Percentiles rank a stretch among this genome's conserved stretches.
Conservation (phyloP, 1,284 basidiomycete genomes). For the Macrocybe sp. region DNA sequence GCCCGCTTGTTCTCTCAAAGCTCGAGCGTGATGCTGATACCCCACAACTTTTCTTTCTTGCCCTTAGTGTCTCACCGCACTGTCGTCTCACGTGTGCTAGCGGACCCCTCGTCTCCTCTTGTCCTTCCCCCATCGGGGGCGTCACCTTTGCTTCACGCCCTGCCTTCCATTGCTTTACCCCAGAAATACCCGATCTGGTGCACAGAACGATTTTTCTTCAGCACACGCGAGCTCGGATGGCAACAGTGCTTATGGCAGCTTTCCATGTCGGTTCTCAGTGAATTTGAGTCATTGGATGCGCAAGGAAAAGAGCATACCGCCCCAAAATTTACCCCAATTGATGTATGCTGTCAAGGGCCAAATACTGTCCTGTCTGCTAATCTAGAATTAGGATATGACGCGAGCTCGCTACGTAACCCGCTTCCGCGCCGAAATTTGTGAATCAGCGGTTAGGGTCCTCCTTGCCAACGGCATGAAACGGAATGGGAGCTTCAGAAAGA, state of each 20-base stretch:
- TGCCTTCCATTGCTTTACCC: conserved; percentile 44
- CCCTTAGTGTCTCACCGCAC: conserved; percentile 12
- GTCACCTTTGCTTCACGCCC: conserved; percentile 23
- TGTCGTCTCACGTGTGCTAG: conserved; percentile 18
- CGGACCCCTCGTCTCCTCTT: too few species aligned
- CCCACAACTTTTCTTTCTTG: conserved; percentile 33
- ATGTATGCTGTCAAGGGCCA: background rate
- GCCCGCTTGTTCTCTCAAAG: conserved; percentile 56
- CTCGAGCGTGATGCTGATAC: conserved; percentile 45
- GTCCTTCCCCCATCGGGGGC: too few species aligned
- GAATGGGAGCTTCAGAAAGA: conserved; percentile 26
- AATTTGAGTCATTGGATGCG: conserved; percentile 19
- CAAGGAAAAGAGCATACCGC: background rate
- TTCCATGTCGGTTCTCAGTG: conserved; percentile 49
- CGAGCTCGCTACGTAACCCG: conserved; percentile 40
- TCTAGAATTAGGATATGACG: conserved; percentile 27
- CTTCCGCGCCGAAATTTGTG: conserved; percentile 52
- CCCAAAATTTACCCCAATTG: background rate
- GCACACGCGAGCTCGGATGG: conserved; percentile 50
- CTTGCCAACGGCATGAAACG: conserved; percentile 27
- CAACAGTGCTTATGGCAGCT: conserved; percentile 66
- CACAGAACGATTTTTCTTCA: conserved; percentile 50
- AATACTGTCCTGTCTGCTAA: background rate
- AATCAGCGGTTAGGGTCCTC: conserved; percentile 41
- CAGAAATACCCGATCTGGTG: conserved; percentile 57